Base-by-base conservation (phyloP, 306 rosid species). In the Cyamopsis tetragonoloba region DNA sequence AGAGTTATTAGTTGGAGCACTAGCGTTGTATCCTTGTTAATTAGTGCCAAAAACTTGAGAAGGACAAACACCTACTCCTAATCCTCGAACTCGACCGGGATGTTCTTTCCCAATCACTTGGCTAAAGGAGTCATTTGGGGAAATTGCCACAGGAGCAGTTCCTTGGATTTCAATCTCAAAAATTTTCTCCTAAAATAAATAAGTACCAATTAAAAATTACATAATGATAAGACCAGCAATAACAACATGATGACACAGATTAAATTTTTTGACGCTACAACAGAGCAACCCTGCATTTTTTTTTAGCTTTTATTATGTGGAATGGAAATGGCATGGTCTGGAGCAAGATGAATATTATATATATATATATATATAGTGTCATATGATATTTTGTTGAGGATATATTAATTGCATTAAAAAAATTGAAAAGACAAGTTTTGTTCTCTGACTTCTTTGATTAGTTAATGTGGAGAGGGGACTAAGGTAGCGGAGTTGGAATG, bases 221-320 rank as follows among this genome's bases (percentile, higher is more conserved):
- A 69, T 34, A 17, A 49, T 15, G 88, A n/a, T n/a, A n/a, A 84
- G 14, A 86, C 48, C 57, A 84, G 47, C 28, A 91, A 55, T 51
- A 74, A 65, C 77, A 87, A 86, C 39, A 82, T 12, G 72, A 69
- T 13, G 26, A 75, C 14, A 75, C 37, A 70, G 23, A 77, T 54
- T 74, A 60, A 59, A 66, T 80, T 84, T 38, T 74, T 20, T 71
- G 65, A 73, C 58, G 68, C 63, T 4, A 37, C 4, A 53, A 62
- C 32, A 73, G 75, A 70, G 71, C 10, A 60, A 50, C 60, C 80
- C 58, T 74, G 74, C 86, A 82, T n/a, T n/a, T 82, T 60, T 23
- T 18, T 48, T 13, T 49, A 1, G 6, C 35, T 73, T 7, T 3
- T 41, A 27, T 4, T 55, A 30, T 19, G 13, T 42, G 49, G 49